A percentile compares a stretch with the other conserved stretches of the same genome.
phyloP scores from a whole-genome alignment of 345 rosid genomes.

The Camelina sativa region DNA sequence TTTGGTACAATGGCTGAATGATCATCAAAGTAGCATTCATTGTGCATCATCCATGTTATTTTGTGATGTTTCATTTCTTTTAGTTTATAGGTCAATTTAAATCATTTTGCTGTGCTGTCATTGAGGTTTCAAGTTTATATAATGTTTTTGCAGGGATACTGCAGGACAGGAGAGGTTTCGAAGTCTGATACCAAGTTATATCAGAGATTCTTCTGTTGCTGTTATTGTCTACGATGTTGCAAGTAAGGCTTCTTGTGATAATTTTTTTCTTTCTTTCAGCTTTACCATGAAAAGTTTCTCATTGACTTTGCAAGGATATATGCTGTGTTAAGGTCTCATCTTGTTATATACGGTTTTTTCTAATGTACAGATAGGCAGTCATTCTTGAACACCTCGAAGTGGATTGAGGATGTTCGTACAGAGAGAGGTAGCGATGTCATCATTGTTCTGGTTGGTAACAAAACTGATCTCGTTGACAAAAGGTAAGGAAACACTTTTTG shows the following conservation, averaged over 20 bases:
- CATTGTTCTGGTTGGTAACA: slow-evolving; percentile 88
- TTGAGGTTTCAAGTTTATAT: slow-evolving; percentile 14
- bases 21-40: neutral
- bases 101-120: neutral
- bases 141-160: slow-evolving; percentile 75
- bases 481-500: slow-evolving; percentile 48
- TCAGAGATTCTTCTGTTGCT: slow-evolving; percentile 95
- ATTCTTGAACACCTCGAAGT: slow-evolving; percentile 85
- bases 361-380: slow-evolving; percentile 74
- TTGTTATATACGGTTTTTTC: neutral
- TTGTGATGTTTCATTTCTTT: no score
- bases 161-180: slow-evolving; percentile 98
- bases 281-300: neutral
- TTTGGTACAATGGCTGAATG: neutral
- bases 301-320: neutral
- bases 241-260: slow-evolving; percentile 52
- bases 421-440: slow-evolving; percentile 92
- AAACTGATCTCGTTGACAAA: slow-evolving; percentile 88
- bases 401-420: slow-evolving; percentile 92
- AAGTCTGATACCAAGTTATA: slow-evolving; percentile 95
- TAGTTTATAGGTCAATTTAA: no score
- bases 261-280: neutral
- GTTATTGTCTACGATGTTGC: slow-evolving; percentile 94
- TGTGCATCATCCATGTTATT: neutral
- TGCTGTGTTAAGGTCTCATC: neutral